Evolutionary conservation across 306 rosid genomes (phyloP).

Genomic region (Clitoria ternatea): DNA sequence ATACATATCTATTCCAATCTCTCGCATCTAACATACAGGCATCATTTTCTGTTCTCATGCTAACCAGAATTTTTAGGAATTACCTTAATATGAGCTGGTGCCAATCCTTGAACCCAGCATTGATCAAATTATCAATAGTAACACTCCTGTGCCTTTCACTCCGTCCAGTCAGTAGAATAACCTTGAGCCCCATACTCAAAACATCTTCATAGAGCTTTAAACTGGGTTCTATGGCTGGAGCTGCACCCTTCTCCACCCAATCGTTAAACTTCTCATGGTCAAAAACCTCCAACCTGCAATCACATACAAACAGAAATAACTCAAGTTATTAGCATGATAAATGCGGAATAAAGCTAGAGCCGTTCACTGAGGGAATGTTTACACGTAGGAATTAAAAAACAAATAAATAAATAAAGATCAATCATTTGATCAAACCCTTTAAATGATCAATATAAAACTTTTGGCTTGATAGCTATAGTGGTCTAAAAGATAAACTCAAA

Average conservation of each 20-base stretch:
- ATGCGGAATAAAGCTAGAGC: background rate
- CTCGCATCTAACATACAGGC: background rate
- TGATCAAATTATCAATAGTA: conserved; percentile 66
- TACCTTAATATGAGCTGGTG: conserved; percentile 79
- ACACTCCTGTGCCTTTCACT: conserved; percentile 52
- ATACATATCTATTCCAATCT: background rate
- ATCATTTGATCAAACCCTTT: background rate
- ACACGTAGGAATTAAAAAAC: background rate
- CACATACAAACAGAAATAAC: conserved; percentile 5
- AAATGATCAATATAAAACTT: background rate
- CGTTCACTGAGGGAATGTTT: background rate
- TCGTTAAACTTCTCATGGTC: conserved; percentile 51
- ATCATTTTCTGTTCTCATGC: background rate
- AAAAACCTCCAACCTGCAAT: conserved; percentile 59
- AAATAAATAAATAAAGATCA: no score
- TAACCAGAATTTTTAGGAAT: background rate
- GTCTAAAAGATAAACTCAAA: conserved; percentile 4
- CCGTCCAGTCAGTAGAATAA: conserved; percentile 86
- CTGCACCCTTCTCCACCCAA: conserved; percentile 70
- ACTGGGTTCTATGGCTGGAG: conserved; percentile 66
- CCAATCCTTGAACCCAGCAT: conserved; percentile 73
- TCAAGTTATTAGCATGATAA: background rate
- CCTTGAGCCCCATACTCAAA: conserved; percentile 64
- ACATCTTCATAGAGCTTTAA: conserved; percentile 75
- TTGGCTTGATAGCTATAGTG: background rate